Conservation (phyloP, 805 yeast genomes). For the Zygotorulaspora danielsina region DNA sequence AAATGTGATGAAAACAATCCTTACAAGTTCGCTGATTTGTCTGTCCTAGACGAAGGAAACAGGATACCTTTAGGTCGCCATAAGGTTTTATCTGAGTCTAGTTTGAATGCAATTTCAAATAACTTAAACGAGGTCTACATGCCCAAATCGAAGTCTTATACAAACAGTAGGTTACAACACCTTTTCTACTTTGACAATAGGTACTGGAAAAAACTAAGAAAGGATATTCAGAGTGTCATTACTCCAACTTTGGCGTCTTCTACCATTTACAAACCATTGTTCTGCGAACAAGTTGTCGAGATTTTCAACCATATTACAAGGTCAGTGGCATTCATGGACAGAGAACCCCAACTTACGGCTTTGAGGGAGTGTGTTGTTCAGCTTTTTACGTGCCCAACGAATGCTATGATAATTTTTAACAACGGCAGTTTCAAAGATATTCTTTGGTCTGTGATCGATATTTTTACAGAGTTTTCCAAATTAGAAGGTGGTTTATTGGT, state of each 20-base stretch:
- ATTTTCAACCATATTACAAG: constrained; percentile 50
- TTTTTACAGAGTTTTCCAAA: constrained; percentile 43
- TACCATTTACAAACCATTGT: constrained; percentile 41
- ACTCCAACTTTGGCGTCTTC: constrained; percentile 56
- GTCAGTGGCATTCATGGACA: constrained; percentile 56
- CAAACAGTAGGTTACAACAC: constrained; percentile 52
- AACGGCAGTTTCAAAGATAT: constrained; percentile 41
- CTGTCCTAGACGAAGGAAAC: constrained; percentile 35
- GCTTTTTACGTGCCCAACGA: constrained; percentile 83
- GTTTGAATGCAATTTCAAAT: constrained; percentile 31
- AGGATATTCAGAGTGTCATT: constrained; percentile 44
- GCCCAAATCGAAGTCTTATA: constrained; percentile 16
- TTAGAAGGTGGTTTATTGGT: constrained; percentile 36
- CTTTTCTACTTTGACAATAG: constrained; percentile 57
- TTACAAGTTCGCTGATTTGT: constrained; percentile 27
- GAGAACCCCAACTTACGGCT: constrained; percentile 83
- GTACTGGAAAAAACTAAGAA: constrained; percentile 50
- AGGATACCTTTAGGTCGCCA: constrained; percentile 37
- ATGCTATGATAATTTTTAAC: constrained; percentile 49
- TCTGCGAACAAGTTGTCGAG: constrained; percentile 51
- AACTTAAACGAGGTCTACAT: constrained; percentile 18
- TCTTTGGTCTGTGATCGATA: constrained; percentile 43
- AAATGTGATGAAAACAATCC: constrained; percentile 18
- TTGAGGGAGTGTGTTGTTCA: constrained; percentile 76
- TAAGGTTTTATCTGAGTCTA: constrained; percentile 22